Conservation (phyloP, 768 basidiomycete genomes). For the Candolleomyces efflorescens region DNA sequence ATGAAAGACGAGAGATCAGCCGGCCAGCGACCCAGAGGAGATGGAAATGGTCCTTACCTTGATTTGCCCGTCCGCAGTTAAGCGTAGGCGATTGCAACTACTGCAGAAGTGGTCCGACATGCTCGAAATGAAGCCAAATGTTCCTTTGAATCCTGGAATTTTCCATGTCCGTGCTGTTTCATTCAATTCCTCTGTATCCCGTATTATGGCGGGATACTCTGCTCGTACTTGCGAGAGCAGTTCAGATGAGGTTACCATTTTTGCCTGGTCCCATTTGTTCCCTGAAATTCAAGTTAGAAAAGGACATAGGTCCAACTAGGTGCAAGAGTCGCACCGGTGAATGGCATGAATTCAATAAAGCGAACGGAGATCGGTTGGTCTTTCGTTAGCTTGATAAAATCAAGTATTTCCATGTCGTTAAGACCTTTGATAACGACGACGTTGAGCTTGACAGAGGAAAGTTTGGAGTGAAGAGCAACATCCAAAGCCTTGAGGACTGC, state of each 20-base stretch:
- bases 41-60: conserved; percentile 45
- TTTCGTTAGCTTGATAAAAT: conserved; percentile 76
- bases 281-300: conserved; percentile 37
- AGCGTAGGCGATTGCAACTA: conserved; percentile 76
- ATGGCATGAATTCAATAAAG: conserved; percentile 95
- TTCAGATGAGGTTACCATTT: conserved; percentile 76
- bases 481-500: conserved; percentile 68
- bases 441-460: conserved; percentile 74
- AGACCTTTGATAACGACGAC: conserved; percentile 78
- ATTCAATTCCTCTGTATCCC: conserved; percentile 62
- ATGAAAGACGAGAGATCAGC: not conserved
- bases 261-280: conserved; percentile 79
- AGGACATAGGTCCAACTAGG: not conserved
- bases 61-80: conserved; percentile 90
- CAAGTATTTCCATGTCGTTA: conserved; percentile 75
- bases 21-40: conserved; percentile 1
- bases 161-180: conserved; percentile 81
- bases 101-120: conserved; percentile 94
- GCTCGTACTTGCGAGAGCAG: conserved; percentile 48
- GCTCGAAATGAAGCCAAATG: conserved; percentile 85
- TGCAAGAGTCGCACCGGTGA: conserved; percentile 53
- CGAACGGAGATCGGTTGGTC: conserved; percentile 63
- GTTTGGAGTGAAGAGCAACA: conserved; percentile 49
- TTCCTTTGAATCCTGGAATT: conserved; percentile 67
- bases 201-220: conserved; percentile 46